Base-by-base conservation (phyloP, 805 yeast genomes). In the Hanseniaspora lindneri region DNA sequence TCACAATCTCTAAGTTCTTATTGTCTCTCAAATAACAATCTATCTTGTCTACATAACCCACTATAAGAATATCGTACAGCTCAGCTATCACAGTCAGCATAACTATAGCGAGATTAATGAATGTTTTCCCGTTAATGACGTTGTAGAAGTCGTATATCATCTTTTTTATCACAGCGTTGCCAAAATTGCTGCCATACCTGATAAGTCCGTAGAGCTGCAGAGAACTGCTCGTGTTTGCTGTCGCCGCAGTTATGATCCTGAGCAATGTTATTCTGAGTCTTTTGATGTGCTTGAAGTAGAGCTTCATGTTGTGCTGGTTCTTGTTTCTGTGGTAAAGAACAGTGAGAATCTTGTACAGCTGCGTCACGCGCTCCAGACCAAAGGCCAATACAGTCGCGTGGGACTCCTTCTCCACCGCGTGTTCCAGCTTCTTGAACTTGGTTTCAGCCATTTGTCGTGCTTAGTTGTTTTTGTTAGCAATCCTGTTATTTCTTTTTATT, bases 281-380 rank as follows among this genome's bases (percentile, higher is more conserved):
- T 52, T 77, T 72, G 35, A 87, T 65, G 51, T 75, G 71, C 52
- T 67, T 72, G 89, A 95, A 87, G 95, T 96, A 87, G 8, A 59
- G 57, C 27, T 84, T 73, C 7, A 71, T 72, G 3, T 79, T 66
- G 58, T 85, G 95, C 60, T 87, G 96, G 60, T 84, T 84, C 46
- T 71, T 69, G 62, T 79, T 81, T 53, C 94, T 68, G 56, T 80
- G 84, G 58, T 80, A 77, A 3, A 84, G 54, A 34, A 85, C 62
- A 54, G 76, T 81, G 3, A 85, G 60, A 3, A 83, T 56, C 21
- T 73, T 71, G 46, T 64, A 74, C 62, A 87, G 95, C 41, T 61
- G 67, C 33, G 55, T 54, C 3, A 74, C 44, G 20, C 30, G 24
- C 11, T 35, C 20, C 2, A 39, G 6, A 20, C 39, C 43, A 6